Evolutionary conservation across 2,329 filamentous ascomycete species (phyloP).

Genomic region (Paraconiothyrium sp.): DNA sequence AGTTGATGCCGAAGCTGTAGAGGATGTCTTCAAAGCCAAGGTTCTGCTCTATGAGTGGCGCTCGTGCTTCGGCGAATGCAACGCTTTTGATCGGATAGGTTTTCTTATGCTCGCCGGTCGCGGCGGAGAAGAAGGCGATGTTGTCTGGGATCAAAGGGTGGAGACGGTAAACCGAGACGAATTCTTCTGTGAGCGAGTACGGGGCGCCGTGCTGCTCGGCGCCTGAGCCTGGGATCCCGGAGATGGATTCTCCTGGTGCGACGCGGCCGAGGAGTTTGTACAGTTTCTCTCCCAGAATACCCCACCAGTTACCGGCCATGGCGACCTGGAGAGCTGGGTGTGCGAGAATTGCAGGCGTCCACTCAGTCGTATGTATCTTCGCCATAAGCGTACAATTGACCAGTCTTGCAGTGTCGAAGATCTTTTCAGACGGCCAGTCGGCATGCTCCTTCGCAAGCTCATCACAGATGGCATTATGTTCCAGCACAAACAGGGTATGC

Average conservation of each 20-base stretch:
- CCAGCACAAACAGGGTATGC: conserved; percentile 58
- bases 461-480: conserved; percentile 59
- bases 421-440: conserved; percentile 51
- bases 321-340: conserved; percentile 56
- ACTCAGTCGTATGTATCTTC: conserved; percentile 61
- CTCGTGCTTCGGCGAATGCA: conserved; percentile 47
- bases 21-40: conserved; percentile 37
- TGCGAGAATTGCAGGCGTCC: conserved; percentile 59
- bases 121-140: conserved; percentile 49
- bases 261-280: conserved; percentile 55
- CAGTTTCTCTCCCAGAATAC: conserved; percentile 53
- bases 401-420: conserved; percentile 58
- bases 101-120: conserved; percentile 39
- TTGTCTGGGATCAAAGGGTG: conserved; percentile 54
- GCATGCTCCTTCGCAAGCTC: conserved; percentile 49
- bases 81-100: conserved; percentile 26
- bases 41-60: conserved; percentile 34
- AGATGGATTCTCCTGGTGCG: conserved; percentile 52
- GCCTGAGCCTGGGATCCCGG: conserved; percentile 52
- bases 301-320: conserved; percentile 60
- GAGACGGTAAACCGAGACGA: conserved; percentile 57
- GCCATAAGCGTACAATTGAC: conserved; percentile 60
- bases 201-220: conserved; percentile 51
- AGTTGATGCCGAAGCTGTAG: conserved; percentile 60
- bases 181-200: conserved; percentile 57